Evolutionary conservation across 1,284 basidiomycete genomes (phyloP), one percentile per base, ranked within the genome.

Genomic region (Peniophora sp.): DNA sequence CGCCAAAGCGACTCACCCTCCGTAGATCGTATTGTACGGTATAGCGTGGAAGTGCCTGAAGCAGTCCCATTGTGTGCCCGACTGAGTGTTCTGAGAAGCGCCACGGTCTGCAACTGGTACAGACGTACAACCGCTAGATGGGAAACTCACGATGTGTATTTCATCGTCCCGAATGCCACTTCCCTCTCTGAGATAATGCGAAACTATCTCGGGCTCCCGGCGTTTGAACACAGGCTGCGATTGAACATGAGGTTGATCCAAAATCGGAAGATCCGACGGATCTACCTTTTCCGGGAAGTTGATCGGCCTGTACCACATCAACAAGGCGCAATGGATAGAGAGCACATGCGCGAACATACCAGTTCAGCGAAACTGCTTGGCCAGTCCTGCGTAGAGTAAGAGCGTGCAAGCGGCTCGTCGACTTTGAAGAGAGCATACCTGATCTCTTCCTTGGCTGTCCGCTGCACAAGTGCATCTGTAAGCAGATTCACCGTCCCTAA

Each of bases 41-140:
- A 67, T 50, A 39, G 85, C 56, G 2, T 81, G 79, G 57, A 74
- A 84, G 54, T 86, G 83, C 54, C 76, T 74, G 57, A 85, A 52
- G 3, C 85, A 81, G 57, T 88, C 86, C 85, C 85, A 87, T 56
- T 88, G 86, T 3, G 82, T 76, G 20, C 85, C 83, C 0, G 82
- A 83, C 68, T 88, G 85, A 0, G 83, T 82, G 55, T 88, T 88
- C 81, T 87, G 55, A 6, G n/a, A n/a, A n/a, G n/a, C n/a, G n/a
- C n/a, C n/a, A n/a, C n/a, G n/a, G n/a, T n/a, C n/a, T n/a, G n/a
- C n/a, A n/a, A n/a, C n/a, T n/a, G n/a, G n/a, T n/a, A n/a, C n/a
- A n/a, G n/a, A n/a, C n/a, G n/a, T n/a, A n/a, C n/a, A n/a, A n/a
- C n/a, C n/a, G n/a, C n/a, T n/a, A n/a, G n/a, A n/a, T n/a, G n/a